Percentiles rank a stretch among this genome's conserved stretches.
Conservation (phyloP, 345 rosid species). For the Acer saccharum region DNA sequence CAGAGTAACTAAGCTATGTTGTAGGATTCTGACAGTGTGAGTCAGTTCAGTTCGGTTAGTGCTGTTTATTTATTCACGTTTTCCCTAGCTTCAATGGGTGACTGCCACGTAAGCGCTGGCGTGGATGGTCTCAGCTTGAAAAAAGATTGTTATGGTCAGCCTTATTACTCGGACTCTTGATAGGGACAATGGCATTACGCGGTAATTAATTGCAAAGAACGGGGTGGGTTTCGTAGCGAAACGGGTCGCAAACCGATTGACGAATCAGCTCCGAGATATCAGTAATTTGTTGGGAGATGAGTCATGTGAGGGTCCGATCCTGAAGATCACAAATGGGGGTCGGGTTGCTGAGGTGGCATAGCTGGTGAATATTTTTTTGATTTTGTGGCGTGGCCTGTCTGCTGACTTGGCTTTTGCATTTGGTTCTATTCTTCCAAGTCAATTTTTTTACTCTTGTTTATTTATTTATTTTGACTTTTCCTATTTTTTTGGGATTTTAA, state of each 20-base stretch:
- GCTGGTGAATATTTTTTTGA: conserved; percentile 9
- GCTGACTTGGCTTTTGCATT: conserved; percentile 8
- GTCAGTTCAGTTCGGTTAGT: neutral
- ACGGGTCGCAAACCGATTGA: conserved; percentile 8
- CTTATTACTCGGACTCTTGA: conserved; percentile 30
- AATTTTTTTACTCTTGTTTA: neutral
- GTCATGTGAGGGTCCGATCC: neutral
- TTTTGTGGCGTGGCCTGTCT: neutral
- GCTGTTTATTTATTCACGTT: conserved; percentile 21
- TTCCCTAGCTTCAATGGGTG: conserved; percentile 27
- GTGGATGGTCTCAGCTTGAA: conserved; percentile 10
- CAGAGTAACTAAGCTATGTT: neutral
- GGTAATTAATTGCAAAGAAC: conserved; percentile 17
- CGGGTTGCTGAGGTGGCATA: conserved; percentile 1
- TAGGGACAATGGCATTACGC: conserved; percentile 21
- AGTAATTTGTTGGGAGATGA: conserved; percentile 3
- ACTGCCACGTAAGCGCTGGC: conserved; percentile 28
- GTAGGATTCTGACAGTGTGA: conserved; percentile 9
- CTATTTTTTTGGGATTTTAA: conserved; percentile 8
- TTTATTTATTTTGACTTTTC: neutral
- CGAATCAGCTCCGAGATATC: conserved; percentile 13
- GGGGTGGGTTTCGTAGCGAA: conserved; percentile 10
- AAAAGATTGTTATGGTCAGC: conserved; percentile 26
- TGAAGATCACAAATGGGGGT: neutral
- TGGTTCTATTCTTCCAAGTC: conserved; percentile 3